Base-by-base conservation (phyloP, 192 early-diverging fungal species). In the Umbelopsis sp. region DNA sequence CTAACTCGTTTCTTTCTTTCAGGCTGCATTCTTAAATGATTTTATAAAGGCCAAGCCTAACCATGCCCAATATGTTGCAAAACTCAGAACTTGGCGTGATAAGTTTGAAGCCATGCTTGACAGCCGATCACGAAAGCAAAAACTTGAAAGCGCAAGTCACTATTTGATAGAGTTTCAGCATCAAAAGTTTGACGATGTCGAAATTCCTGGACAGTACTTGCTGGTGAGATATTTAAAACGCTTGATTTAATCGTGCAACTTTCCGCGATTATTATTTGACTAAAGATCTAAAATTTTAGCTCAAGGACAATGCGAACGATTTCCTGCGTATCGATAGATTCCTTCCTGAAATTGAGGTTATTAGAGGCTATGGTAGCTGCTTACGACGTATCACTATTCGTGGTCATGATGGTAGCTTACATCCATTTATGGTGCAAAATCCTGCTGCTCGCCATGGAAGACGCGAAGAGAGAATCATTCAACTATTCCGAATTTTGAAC, bases 91-190 rank as follows among this genome's bases (percentile, higher is more conserved):
- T 65, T 99, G 97, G 98, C 87, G 96, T 53, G 94, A 98, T 79
- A 92, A 93, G 67, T 91, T 98, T 77, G 95, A 97, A 73, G 87
- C 88, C 31, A 83, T 93, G 44, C 81, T 99, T 56, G 92, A 94
- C 66, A 85, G 85, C 71, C 89, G 95, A 44, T 94, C 96, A n/a
- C 78, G 87, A 31, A 85, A 83, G 53, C 94, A 93, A 66, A 88
- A 93, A 77, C 83, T 98, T 3, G 94, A 97, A 72, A 86, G 93
- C 70, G 94, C 91, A 75, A 93, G 91, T 38, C 93, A 94, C 49
- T 97, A 96, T 83, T 79, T 99, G 53, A 95, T 93, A 10, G 98
- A 99, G 80, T 98, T 99, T 85, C 96, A 99, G 75, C 94, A 97
- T 79, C 92, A 95, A 76, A 97, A 97, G 77, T 98, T 99, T 75